Conservation (phyloP, 441 rosid species). For the Eutrema salsugineum region DNA sequence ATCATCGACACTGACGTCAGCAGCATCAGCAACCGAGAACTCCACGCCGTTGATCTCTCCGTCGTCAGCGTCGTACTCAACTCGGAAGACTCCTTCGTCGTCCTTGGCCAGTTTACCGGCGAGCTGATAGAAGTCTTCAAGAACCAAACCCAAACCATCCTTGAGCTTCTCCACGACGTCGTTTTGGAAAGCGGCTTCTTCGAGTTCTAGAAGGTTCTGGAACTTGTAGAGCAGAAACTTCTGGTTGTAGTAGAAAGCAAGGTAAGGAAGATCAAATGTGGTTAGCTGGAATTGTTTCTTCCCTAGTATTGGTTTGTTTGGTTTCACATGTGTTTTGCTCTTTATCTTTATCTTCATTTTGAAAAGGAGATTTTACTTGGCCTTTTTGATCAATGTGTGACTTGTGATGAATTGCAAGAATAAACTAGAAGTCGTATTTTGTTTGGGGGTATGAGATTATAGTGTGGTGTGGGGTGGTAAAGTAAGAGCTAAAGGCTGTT, state of each 20-base stretch:
- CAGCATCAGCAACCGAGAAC: conserved; percentile 58
- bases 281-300: conserved; percentile 61
- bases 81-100: conserved; percentile 70
- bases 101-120: conserved; percentile 83
- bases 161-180: conserved; percentile 65
- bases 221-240: conserved; percentile 69
- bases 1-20: conserved; percentile 53
- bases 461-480: background rate
- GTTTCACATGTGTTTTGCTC: conserved; percentile 54
- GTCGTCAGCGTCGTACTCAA: conserved; percentile 73
- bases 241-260: conserved; percentile 82
- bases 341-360: conserved; percentile 40
- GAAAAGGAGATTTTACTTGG: conserved; percentile 7
- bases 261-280: conserved; percentile 87
- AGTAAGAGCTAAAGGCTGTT: background rate
- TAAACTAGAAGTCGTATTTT: background rate
- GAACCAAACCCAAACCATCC: conserved; percentile 55
- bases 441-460: conserved; percentile 8
- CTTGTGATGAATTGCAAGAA: conserved; percentile 19
- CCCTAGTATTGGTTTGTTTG: conserved; percentile 47
- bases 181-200: conserved; percentile 33
- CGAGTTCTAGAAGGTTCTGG: conserved; percentile 24
- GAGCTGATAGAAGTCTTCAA: conserved; percentile 78
- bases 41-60: conserved; percentile 74
- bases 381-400: background rate